Evolutionary conservation across 352 stramenopile genomes (phyloP).

Genomic region (Salisapilia sapeloensis): DNA sequence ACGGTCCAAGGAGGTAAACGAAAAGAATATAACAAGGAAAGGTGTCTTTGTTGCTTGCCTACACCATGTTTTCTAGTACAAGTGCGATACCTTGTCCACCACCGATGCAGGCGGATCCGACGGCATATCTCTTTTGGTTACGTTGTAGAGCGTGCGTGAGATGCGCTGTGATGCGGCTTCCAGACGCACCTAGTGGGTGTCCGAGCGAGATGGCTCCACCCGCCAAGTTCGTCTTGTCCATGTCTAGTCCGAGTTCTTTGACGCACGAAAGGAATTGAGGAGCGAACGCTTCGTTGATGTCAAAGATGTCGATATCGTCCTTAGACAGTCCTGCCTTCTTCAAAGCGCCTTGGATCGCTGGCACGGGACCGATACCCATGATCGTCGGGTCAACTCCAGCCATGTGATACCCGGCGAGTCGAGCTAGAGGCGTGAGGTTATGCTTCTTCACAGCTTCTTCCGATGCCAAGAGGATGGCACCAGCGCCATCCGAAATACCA

Average conservation of each 20-base stretch:
- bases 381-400: conserved; percentile 91
- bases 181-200: conserved; percentile 92
- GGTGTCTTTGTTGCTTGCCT: conserved; percentile 4
- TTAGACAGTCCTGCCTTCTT: conserved; percentile 77
- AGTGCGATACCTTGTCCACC: conserved; percentile 97
- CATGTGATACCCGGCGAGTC: conserved; percentile 85
- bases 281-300: conserved; percentile 99
- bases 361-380: conserved; percentile 96
- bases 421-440: conserved; percentile 86
- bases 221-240: conserved; percentile 85
- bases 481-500: conserved; percentile 94
- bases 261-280: conserved; percentile 92
- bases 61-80: conserved; percentile 85
- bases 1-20: conserved; percentile 1
- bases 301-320: conserved; percentile 91
- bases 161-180: conserved; percentile 85
- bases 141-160: conserved; percentile 76
- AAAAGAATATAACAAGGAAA: neutral
- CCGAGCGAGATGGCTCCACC: conserved; percentile 94
- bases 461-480: conserved; percentile 86
- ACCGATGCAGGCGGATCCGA: conserved; percentile 96
- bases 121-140: conserved; percentile 84
- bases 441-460: conserved; percentile 88
- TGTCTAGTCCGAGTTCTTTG: conserved; percentile 93
- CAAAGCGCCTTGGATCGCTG: conserved; percentile 88